phyloP scores from a whole-genome alignment of 116 monocot genomes.

The Iris pallida region DNA sequence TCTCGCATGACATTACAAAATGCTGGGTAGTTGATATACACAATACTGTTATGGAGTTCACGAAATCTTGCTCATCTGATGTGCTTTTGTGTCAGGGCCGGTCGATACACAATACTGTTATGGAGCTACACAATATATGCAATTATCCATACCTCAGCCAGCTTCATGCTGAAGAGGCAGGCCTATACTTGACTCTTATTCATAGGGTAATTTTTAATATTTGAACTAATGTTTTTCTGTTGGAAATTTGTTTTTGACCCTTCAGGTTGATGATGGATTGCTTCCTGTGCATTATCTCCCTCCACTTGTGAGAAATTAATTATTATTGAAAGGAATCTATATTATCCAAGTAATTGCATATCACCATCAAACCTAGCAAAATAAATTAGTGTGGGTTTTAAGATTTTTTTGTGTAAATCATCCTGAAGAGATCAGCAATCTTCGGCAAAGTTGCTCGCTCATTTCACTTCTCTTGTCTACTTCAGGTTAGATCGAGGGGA shows the following conservation, averaged over 20 bases:
- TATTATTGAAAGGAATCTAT: too few species aligned
- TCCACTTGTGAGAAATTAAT: constrained; percentile 59
- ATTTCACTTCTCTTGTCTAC: too few species aligned
- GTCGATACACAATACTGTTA: constrained; percentile 85
- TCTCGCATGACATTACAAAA: not conserved
- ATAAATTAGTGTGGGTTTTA: too few species aligned
- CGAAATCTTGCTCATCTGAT: not conserved
- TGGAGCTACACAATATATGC: constrained; percentile 95
- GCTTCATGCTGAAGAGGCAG: constrained; percentile 79
- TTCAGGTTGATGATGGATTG: constrained; percentile 66
- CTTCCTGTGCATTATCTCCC: too few species aligned
- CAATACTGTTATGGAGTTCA: not conserved
- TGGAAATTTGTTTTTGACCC: constrained; percentile 8
- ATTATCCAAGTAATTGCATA: too few species aligned
- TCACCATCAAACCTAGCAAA: too few species aligned
- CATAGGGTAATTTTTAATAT: not conserved
- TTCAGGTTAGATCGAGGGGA: too few species aligned
- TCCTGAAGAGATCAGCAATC: too few species aligned
- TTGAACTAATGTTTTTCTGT: not conserved
- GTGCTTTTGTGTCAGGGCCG: constrained; percentile 40
- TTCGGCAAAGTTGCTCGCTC: too few species aligned
- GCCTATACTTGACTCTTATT: not conserved
- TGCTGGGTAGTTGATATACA: not conserved
- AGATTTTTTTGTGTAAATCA: too few species aligned
- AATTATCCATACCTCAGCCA: constrained; percentile 94